Conservation (phyloP, 23 red algal species). For the Chondrus crispus region DNA sequence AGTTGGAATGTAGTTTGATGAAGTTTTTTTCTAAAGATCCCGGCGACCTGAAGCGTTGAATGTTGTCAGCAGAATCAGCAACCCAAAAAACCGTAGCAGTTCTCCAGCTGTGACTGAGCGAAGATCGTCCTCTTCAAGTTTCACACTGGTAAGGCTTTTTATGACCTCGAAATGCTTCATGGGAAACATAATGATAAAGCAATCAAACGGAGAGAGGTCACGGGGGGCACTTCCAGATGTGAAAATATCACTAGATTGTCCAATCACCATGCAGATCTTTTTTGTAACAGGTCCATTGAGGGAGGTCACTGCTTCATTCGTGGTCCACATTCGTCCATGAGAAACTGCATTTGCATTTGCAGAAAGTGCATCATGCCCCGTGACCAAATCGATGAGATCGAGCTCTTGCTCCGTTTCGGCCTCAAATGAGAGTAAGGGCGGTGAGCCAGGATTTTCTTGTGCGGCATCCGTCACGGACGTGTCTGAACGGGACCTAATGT, state of each 20-base stretch:
- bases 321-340: not conserved
- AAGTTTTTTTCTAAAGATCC: not conserved
- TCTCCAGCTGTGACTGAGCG: not conserved
- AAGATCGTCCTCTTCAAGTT: not conserved
- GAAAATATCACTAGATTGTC: not conserved
- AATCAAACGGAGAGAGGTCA: not conserved
- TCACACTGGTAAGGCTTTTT: not conserved
- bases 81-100: not conserved
- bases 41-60: not conserved
- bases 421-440: not conserved
- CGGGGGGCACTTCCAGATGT: not conserved
- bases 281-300: not conserved
- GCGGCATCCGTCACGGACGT: not conserved
- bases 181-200: not conserved
- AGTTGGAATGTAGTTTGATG: not conserved
- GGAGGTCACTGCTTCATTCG: not conserved
- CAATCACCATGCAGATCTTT: slow-evolving; percentile 4
- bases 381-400: not conserved
- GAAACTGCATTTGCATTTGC: not conserved
- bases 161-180: not conserved
- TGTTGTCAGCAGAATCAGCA: not conserved
- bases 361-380: not conserved
- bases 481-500: not conserved
- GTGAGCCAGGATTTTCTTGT: not conserved
- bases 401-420: not conserved